Conservation (phyloP, 106 monocot species). For the Iris macrosiphon region DNA sequence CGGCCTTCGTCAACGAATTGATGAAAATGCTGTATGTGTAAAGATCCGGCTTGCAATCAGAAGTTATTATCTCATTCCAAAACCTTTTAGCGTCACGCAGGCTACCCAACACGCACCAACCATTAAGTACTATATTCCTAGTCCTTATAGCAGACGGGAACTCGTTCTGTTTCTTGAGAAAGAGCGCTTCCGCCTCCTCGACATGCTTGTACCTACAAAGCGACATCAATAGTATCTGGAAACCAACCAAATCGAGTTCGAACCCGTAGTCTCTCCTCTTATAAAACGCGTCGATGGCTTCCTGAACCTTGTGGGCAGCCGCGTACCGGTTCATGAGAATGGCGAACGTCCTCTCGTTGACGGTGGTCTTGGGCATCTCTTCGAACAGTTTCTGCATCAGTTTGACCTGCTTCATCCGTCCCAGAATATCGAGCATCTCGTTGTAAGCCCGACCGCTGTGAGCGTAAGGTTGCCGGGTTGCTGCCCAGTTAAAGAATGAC, state of each 20-base stretch:
- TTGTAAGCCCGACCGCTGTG: conserved; percentile 58
- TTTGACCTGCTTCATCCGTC: conserved; percentile 60
- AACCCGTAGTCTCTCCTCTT: conserved; percentile 68
- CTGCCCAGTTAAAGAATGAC: conserved; percentile 65
- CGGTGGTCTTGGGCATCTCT: conserved; percentile 37
- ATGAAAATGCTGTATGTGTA: conserved; percentile 80
- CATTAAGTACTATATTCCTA: conserved; percentile 83
- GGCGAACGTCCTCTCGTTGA: conserved; percentile 56
- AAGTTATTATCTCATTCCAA: conserved; percentile 82
- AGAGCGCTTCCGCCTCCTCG: conserved; percentile 82
- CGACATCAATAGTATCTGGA: conserved; percentile 61
- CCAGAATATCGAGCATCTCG: conserved; percentile 83
- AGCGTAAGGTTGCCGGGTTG: conserved; percentile 24
- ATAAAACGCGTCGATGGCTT: conserved; percentile 64
- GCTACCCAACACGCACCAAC: conserved; percentile 83
- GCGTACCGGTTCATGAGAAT: conserved; percentile 63
- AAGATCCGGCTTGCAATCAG: conserved; percentile 61
- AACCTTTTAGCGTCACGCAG: conserved; percentile 63
- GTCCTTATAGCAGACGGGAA: conserved; percentile 70
- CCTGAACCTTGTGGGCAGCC: conserved; percentile 47
- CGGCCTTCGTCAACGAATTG: conserved; percentile 66
- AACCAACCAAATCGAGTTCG: conserved; percentile 40
- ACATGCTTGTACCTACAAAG: conserved; percentile 89
- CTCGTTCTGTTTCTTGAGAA: conserved; percentile 52
- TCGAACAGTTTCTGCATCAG: conserved; percentile 62